These are phyloP conservation scores for Pichia eremophila DNA, from an alignment of 805 yeast species.

Conservation along the genomic window DNA sequence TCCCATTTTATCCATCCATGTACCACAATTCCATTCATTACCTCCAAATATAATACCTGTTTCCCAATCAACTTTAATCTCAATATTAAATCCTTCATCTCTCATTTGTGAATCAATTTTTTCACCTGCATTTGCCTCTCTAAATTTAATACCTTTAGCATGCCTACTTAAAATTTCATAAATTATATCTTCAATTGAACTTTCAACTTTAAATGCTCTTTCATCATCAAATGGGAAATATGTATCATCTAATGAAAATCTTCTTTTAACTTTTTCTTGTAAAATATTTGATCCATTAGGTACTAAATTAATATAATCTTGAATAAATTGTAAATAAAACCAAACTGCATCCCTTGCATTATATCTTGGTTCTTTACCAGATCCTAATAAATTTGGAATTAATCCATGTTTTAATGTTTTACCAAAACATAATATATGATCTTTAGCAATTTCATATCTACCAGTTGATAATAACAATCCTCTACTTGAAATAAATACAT, in stretches of 20 bases:
- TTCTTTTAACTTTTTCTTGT: constrained; percentile 62
- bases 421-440: constrained; percentile 80
- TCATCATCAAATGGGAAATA: constrained; percentile 62
- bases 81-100: constrained; percentile 84
- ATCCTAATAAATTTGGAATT: constrained; percentile 86
- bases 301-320: constrained; percentile 61
- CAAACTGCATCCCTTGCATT: constrained; percentile 97
- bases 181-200: constrained; percentile 65
- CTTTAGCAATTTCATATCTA: constrained; percentile 67
- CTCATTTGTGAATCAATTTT: constrained; percentile 85
- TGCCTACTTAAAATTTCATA: constrained; percentile 82
- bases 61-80: constrained; percentile 73
- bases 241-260: constrained; percentile 77
- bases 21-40: constrained; percentile 87
- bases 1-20: constrained; percentile 99
- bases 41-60: constrained; percentile 90
- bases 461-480: constrained; percentile 76
- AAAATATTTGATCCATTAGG: constrained; percentile 64
- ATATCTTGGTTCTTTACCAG: constrained; percentile 88
- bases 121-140: constrained; percentile 95
- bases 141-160: constrained; percentile 75
- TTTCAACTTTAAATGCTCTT: constrained; percentile 63
- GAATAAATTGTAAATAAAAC: constrained; percentile 86
- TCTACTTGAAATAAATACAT: constrained; percentile 78
- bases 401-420: constrained; percentile 89